Base-by-base conservation (phyloP, 2,329 filamentous ascomycete genomes). In the Cordyceps cateniannulata region DNA sequence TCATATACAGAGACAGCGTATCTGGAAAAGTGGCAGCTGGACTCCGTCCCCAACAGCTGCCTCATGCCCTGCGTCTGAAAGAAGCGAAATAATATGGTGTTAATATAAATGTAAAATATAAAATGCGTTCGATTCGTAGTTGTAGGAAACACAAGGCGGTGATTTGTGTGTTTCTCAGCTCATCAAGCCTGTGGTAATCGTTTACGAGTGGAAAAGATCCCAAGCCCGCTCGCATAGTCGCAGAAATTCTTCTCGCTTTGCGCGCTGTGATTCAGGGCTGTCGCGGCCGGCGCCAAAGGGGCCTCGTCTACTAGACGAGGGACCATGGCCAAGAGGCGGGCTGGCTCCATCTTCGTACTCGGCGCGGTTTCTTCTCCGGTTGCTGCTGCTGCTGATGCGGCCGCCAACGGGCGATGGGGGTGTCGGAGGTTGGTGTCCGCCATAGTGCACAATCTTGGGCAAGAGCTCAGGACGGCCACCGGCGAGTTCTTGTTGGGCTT, bases 261-360 rank as follows among this genome's bases (percentile, higher is more conserved):
- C 87, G 67, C 85, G 82, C 72, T 91, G 88, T 6, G 87, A 91
- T 67, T 95, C 92, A 8, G 90, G 91, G 66, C 86, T 93, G 70
- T 95, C 92, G 63, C 90, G 81, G 42, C 90, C 90, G 60, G 90
- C 89, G 40, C 89, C 90, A 68, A 95, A 95, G 1, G 89, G 89
- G 8, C 90, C 87, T 60, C 83, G 77, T 63, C 85, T 79, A 45
- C 77, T 79, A 5, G 82, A 72, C 3, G 83, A 80, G 25, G 88
- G 88, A 3, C 90, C 90, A 63, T 87, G 85, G 7, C 91, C 91
- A 3, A 96, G 81, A 0, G 93, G 92, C 10, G 93, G 92, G 67
- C 88, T 96, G 62, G 85, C 89, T 60, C 92, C 93, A 59, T 97
- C 92, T 72, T 98, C 95, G 71, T 97, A 98, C 77, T 98, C 95